phyloP scores from a whole-genome alignment of 2,329 filamentous ascomycete species.

The Cladosporium sphaerospermum region DNA sequence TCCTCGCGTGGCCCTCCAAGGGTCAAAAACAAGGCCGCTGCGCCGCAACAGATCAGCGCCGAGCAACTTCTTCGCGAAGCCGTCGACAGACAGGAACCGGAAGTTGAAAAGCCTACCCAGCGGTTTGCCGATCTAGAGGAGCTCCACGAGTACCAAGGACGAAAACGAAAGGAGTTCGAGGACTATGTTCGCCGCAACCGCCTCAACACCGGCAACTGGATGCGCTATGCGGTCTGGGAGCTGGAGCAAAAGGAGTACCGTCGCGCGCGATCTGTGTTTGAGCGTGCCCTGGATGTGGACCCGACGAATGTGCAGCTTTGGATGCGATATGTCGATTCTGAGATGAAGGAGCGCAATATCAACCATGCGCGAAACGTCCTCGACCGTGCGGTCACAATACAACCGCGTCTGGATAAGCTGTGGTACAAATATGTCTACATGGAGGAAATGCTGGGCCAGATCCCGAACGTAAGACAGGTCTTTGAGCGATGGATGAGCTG shows the following conservation, averaged over 20 bases:
- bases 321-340: conserved; percentile 90
- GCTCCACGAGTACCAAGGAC: conserved; percentile 92
- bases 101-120: conserved; percentile 83
- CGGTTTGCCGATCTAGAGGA: conserved; percentile 95
- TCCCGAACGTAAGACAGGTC: conserved; percentile 83
- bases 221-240: conserved; percentile 95
- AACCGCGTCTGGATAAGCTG: conserved; percentile 87
- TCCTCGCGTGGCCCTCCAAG: conserved; percentile 81
- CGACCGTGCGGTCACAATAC: conserved; percentile 86
- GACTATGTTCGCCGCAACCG: conserved; percentile 94
- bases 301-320: conserved; percentile 79
- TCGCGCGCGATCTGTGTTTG: conserved; percentile 86
- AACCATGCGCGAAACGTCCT: conserved; percentile 93
- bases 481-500: conserved; percentile 99
- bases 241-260: conserved; percentile 96
- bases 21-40: conserved; percentile 98
- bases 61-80: conserved; percentile 96
- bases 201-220: conserved; percentile 98
- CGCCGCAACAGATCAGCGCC: conserved; percentile 77
- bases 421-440: conserved; percentile 99
- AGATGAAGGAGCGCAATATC: conserved; percentile 94
- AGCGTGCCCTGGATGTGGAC: conserved; percentile 88
- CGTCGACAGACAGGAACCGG: conserved; percentile 88
- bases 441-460: conserved; percentile 95
- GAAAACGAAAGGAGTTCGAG: conserved; percentile 94